Evolutionary conservation across 2,329 filamentous ascomycete genomes (phyloP).

Genomic region (Arachnomyces sp.): DNA sequence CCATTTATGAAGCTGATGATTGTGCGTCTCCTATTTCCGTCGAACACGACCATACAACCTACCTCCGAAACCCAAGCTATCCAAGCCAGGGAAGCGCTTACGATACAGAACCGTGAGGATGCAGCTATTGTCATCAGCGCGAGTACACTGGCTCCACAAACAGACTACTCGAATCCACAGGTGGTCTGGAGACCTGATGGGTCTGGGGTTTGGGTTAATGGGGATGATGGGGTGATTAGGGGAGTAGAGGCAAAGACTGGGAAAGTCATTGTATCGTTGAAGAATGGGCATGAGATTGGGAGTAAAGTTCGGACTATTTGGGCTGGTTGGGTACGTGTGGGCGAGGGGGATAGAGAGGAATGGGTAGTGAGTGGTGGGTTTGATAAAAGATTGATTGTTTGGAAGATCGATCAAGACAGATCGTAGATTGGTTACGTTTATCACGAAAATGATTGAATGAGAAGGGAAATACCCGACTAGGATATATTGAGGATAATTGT

Average conservation of each 20-base stretch:
- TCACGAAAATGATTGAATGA: not conserved
- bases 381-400: conserved; percentile 54
- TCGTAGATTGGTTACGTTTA: not conserved
- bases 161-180: conserved; percentile 55
- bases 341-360: conserved; percentile 35
- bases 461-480: too few relatives aligned
- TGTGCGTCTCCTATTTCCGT: conserved; percentile 49
- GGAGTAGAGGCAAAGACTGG: conserved; percentile 54
- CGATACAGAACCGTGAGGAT: conserved; percentile 50
- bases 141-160: conserved; percentile 56
- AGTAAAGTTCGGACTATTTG: conserved; percentile 54
- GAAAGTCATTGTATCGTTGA: conserved; percentile 45
- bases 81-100: conserved; percentile 45
- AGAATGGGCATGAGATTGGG: conserved; percentile 47
- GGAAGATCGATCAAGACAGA: conserved; percentile 31
- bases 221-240: conserved; percentile 55
- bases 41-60: conserved; percentile 12
- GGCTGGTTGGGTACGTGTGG: conserved; percentile 39
- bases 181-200: conserved; percentile 56
- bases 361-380: conserved; percentile 57
- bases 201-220: conserved; percentile 56
- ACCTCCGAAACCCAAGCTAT: conserved; percentile 40
- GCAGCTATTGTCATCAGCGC: conserved; percentile 54
- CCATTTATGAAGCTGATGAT: conserved; percentile 56
- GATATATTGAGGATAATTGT: too few relatives aligned